Evolutionary conservation across 176 grass and related monocot species (phyloP).

Genomic region (Rhynchospora pubera): DNA sequence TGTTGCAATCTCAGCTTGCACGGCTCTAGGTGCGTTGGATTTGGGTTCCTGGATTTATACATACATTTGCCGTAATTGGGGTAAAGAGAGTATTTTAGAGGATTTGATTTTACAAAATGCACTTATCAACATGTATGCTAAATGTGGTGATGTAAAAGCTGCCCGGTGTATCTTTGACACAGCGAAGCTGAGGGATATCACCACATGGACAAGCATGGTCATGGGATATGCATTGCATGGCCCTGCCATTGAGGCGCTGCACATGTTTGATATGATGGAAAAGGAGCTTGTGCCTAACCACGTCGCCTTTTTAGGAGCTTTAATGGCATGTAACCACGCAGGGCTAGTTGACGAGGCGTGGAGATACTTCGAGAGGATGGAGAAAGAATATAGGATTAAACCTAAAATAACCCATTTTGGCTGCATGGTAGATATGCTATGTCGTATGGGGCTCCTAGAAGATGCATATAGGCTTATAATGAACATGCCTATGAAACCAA

Average conservation of each 20-base stretch:
- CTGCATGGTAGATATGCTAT: constrained; percentile 87
- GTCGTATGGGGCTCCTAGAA: constrained; percentile 65
- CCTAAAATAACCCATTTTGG: constrained; percentile 65
- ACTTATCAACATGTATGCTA: constrained; percentile 73
- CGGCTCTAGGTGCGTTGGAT: constrained; percentile 52
- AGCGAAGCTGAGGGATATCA: constrained; percentile 40
- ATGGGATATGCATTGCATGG: constrained; percentile 78
- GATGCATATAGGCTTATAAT: constrained; percentile 57
- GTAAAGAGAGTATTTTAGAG: constrained; percentile 33
- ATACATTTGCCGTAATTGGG: constrained; percentile 27
- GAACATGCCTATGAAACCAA: constrained; percentile 34
- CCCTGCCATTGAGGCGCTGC: constrained; percentile 43
- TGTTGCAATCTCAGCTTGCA: constrained; percentile 57
- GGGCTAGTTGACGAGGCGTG: constrained; percentile 50
- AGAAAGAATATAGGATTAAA: constrained; percentile 42
- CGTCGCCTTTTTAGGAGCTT: constrained; percentile 67
- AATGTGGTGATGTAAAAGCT: constrained; percentile 56
- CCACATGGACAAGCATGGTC: constrained; percentile 73
- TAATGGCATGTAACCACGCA: constrained; percentile 68
- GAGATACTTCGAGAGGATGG: constrained; percentile 57
- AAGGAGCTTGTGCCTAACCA: constrained; percentile 47
- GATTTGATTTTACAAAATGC: constrained; percentile 58
- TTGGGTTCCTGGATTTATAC: constrained; percentile 52
- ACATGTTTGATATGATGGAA: constrained; percentile 51
- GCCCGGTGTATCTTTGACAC: constrained; percentile 50